Evolutionary conservation across 495 filamentous ascomycete genomes (phyloP).

Genomic region (Xylaria nigripes): DNA sequence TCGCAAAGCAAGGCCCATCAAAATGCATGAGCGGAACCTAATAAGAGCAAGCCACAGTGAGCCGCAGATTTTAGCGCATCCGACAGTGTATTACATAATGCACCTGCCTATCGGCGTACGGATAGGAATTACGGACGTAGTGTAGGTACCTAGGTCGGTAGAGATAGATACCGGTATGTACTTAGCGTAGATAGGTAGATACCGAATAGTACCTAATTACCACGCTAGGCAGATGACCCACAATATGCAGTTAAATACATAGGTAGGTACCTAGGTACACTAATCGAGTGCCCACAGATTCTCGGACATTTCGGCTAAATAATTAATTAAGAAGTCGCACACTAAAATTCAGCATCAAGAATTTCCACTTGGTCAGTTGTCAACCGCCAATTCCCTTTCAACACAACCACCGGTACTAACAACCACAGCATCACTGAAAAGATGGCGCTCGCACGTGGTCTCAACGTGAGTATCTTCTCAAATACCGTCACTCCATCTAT

Average conservation of each 20-base stretch:
- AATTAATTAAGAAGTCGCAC: no score
- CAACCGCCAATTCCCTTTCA: conserved; percentile 6
- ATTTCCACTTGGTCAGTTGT: conserved; percentile 1
- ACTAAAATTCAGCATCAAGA: conserved; percentile 8
- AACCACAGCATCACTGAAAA: conserved; percentile 18
- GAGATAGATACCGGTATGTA: no score
- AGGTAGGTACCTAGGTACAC: not conserved
- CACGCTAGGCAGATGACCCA: no score
- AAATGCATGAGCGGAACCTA: not conserved
- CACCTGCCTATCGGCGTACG: no score
- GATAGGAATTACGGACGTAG: no score
- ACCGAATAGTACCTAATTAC: no score
- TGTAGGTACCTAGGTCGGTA: no score
- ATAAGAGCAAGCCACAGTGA: not conserved
- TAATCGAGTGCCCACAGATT: not conserved
- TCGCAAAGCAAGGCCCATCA: not conserved
- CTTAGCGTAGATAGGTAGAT: no score
- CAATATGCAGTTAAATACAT: no score
- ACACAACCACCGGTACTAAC: conserved; percentile 24
- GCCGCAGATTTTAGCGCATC: not conserved
- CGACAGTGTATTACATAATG: not conserved
- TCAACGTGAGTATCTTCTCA: conserved; percentile 8
- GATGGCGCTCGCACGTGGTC: conserved; percentile 14
- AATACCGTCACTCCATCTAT: not conserved
- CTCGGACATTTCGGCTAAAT: conserved; percentile 9